phyloP scores from a whole-genome alignment of 202 grass and related monocot genomes.

The Schoenoplectus triqueter region DNA sequence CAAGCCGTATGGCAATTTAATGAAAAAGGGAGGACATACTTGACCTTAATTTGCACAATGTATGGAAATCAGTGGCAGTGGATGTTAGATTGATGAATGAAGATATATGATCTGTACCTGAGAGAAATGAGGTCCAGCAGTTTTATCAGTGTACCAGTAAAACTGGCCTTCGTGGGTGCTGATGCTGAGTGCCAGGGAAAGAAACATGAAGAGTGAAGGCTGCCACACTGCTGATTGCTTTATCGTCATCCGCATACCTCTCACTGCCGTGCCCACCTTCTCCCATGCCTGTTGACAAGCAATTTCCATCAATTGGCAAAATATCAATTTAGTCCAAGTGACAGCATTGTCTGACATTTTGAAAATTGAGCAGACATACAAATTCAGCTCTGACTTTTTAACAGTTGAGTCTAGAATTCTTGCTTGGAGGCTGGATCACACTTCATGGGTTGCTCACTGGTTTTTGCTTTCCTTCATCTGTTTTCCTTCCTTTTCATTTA shows the following conservation, averaged over 20 bases:
- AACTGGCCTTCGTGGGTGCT: conserved; percentile 92
- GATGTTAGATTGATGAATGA: background rate
- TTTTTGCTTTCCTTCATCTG: background rate
- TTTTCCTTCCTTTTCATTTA: background rate
- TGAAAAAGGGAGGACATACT: background rate
- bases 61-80: background rate
- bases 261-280: conserved; percentile 53
- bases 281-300: conserved; percentile 50
- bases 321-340: background rate
- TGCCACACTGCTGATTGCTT: conserved; percentile 77
- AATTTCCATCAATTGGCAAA: background rate
- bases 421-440: background rate
- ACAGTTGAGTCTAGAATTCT: background rate
- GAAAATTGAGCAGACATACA: background rate
- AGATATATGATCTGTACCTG: conserved; percentile 46
- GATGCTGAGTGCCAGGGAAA: conserved; percentile 78
- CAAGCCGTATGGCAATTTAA: background rate
- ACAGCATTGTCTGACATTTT: background rate
- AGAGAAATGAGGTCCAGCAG: conserved; percentile 82
- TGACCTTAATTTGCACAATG: background rate
- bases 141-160: conserved; percentile 83
- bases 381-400: background rate
- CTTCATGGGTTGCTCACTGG: background rate
- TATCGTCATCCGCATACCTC: conserved; percentile 73
- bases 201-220: conserved; percentile 83